Percentiles rank a stretch among this genome's conserved stretches.
Evolutionary conservation across 2,329 filamentous ascomycete genomes (phyloP).

Genomic region (Colletotrichum orchidophilum): DNA sequence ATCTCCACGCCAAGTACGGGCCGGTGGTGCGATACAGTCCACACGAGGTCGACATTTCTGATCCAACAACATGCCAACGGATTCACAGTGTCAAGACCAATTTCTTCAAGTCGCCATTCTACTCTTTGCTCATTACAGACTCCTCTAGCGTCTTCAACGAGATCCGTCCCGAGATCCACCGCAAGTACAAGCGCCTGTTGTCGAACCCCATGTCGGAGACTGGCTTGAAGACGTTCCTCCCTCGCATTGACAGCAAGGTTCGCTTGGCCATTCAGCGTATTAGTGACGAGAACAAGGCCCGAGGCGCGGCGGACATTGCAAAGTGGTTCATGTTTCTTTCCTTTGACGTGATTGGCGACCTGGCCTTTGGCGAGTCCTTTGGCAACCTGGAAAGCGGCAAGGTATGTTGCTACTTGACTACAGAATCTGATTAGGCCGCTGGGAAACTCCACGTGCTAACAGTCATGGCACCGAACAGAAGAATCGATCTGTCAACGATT

Average conservation of each 20-base stretch:
- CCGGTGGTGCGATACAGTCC: constrained; percentile 23
- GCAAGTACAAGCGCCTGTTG: constrained; percentile 52
- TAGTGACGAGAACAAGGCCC: constrained; percentile 48
- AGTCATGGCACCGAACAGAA: neutral
- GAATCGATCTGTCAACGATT: constrained; percentile 25
- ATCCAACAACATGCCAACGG: constrained; percentile 38
- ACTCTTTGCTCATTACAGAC: constrained; percentile 27
- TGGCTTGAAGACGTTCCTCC: constrained; percentile 49
- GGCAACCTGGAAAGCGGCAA: constrained; percentile 37
- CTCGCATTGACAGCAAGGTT: constrained; percentile 47
- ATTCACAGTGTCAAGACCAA: constrained; percentile 39
- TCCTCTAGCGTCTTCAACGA: constrained; percentile 26
- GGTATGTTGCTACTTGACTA: constrained; percentile 40
- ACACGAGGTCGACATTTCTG: constrained; percentile 32
- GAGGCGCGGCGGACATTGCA: constrained; percentile 54
- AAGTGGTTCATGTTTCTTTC: constrained; percentile 66
- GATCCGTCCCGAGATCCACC: constrained; percentile 28
- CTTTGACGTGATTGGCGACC: constrained; percentile 43
- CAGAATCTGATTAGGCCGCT: neutral
- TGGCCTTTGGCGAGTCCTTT: constrained; percentile 43
- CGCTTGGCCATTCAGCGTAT: constrained; percentile 55
- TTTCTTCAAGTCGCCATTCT: constrained; percentile 23
- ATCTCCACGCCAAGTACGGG: constrained; percentile 23
- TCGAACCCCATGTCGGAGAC: constrained; percentile 51
- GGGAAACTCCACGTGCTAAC: neutral